phyloP scores from a whole-genome alignment of 2,329 filamentous ascomycete species.

The Gliomastix tumulicola region DNA sequence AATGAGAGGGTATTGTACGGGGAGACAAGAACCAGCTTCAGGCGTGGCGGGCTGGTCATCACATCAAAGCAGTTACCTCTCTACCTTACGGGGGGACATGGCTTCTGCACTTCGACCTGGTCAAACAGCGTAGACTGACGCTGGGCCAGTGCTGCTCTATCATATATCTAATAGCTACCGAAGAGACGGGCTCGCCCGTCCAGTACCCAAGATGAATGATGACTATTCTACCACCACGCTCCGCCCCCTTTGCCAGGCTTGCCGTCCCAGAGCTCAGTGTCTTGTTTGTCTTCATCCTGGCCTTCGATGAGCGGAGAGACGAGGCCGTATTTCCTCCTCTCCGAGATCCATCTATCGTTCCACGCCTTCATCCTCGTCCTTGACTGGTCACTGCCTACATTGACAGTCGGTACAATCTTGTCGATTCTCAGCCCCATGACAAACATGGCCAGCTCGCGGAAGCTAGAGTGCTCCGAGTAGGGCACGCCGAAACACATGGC shows the following conservation, averaged over 20 bases:
- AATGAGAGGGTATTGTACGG: constrained; percentile 31
- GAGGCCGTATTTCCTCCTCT: constrained; percentile 49
- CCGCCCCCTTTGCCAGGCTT: constrained; percentile 28
- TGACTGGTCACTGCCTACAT: constrained; percentile 56
- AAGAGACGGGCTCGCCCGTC: too few species aligned
- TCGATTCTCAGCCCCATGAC: constrained; percentile 82
- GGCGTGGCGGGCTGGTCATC: too few species aligned
- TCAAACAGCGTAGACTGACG: too few species aligned
- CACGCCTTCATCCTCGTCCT: constrained; percentile 57
- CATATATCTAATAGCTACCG: too few species aligned
- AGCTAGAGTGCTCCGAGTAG: constrained; percentile 93
- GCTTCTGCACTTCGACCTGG: too few species aligned
- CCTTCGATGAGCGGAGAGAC: constrained; percentile 35
- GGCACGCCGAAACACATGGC: constrained; percentile 90
- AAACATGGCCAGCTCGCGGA: constrained; percentile 90
- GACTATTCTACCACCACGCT: constrained; percentile 27
- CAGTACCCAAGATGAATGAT: too few species aligned
- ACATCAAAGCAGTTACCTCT: too few species aligned
- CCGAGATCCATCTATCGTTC: constrained; percentile 55
- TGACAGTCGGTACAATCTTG: constrained; percentile 89
- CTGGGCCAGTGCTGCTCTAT: too few species aligned
- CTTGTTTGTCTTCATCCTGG: constrained; percentile 20
- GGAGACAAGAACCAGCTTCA: too few species aligned
- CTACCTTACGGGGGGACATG: too few species aligned
- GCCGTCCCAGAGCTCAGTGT: constrained; percentile 27